Evolutionary conservation across 2,329 filamentous ascomycete genomes (phyloP), one percentile per base, ranked within the genome.

Genomic region (Pestalotiopsis sp.): DNA sequence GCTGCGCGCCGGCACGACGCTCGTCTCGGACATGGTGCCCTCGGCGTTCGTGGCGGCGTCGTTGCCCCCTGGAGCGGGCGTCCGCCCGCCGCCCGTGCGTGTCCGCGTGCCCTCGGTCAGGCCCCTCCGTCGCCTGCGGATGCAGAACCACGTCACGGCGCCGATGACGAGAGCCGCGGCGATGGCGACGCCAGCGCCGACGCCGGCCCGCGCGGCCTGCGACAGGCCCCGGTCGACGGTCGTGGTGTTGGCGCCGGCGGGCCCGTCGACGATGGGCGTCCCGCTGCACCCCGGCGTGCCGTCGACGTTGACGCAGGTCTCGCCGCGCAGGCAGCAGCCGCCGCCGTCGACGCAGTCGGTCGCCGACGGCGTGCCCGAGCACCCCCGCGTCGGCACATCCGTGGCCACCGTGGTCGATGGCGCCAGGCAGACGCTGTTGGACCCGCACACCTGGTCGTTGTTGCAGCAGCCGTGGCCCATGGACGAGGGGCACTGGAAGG

Each of bases 191-290:
- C 86, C 88, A 0, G 86, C 80, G 5, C 84, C 87, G n/a, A 91
- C 85, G 2, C 88, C 88, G 0, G 85, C 87, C 72, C 85, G 88
- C 2, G 86, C 87, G 0, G 84, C 86, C 1, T 81, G 75, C 1
- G 85, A 84, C 5, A 88, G 74, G 2, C 76, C 75, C 2, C 67
- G 68, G 31, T 58, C 65, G 31, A 76, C 74, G 2, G 77, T 70
- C 13, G 79, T 73, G 3, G 77, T 71, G 13, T 74, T 77, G n/a
- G 79, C 76, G 2, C 76, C 76, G 2, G 79, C 78, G 3, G 78
- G 75, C 59, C 76, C 75, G 4, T 76, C 74, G 3, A 36, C 31
- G 31, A 9, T 36, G 31, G 77, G 73, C 4, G 82, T 81, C 72
- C 85, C 86, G 66, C 79, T 81, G 39, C 80, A 80, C 20, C n/a